phyloP scores from a whole-genome alignment of 148 eudicot genomes.

The Pouteria glomerata region DNA sequence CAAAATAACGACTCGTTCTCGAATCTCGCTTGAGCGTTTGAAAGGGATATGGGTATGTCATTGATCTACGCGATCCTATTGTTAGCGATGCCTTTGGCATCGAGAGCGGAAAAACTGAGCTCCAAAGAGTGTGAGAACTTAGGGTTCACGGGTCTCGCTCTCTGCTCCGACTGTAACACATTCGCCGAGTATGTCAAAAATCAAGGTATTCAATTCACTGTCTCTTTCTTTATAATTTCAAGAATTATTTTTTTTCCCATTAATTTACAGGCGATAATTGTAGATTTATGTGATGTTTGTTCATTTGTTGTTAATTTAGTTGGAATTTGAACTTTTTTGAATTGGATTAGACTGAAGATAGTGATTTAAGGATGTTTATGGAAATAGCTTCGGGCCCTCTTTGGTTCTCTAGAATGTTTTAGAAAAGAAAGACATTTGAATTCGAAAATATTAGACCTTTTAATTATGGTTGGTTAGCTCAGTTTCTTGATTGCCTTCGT shows the following conservation, averaged over 20 bases:
- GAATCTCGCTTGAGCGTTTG: neutral
- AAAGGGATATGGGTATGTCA: slow-evolving; percentile 7
- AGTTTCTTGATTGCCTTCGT: neutral
- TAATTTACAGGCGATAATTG: neutral
- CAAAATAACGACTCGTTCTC: too few relatives aligned
- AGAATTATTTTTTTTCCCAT: neutral
- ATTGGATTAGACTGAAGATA: neutral
- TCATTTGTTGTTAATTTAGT: neutral
- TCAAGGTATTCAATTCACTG: slow-evolving; percentile 39
- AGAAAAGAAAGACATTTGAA: too few relatives aligned
- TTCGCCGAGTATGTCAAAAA: slow-evolving; percentile 78
- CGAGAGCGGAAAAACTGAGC: slow-evolving; percentile 49
- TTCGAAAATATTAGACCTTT: too few relatives aligned
- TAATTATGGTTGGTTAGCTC: neutral
- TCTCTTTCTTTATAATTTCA: neutral
- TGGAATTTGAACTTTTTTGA: neutral
- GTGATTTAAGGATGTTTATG: neutral
- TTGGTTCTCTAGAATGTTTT: neutral
- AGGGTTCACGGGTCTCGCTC: slow-evolving; percentile 84
- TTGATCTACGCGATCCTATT: slow-evolving; percentile 4
- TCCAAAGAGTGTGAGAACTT: slow-evolving; percentile 66
- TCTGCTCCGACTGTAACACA: slow-evolving; percentile 84
- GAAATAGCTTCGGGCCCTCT: neutral
- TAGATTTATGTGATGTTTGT: neutral
- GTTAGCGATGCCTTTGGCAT: slow-evolving; percentile 1